Percentiles rank a stretch among this genome's conserved stretches.
phyloP scores from a whole-genome alignment of 2,329 filamentous ascomycete species.

The Aaosphaeria arxii region DNA sequence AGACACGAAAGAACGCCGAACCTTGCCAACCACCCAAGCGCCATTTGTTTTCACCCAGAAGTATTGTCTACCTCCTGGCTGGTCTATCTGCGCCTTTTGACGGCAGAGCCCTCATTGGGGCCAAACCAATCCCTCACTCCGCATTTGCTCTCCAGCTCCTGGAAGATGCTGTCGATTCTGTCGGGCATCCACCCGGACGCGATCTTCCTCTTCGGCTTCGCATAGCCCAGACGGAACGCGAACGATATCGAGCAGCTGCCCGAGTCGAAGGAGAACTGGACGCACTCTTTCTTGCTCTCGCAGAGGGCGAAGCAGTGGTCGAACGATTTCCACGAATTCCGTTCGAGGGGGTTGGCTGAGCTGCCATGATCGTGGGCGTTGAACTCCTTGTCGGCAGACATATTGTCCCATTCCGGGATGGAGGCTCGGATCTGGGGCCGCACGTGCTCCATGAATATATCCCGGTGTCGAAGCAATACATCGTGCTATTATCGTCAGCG shows the following conservation, averaged over 20 bases:
- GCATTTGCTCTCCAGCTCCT: conserved; percentile 26
- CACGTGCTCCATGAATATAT: conserved; percentile 34
- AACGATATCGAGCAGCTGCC: conserved; percentile 29
- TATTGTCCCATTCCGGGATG: conserved; percentile 33
- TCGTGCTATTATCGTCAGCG: conserved; percentile 23
- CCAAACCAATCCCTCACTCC: conserved; percentile 34
- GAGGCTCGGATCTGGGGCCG: conserved; percentile 23
- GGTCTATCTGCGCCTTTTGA: conserved; percentile 2
- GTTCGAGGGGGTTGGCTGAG: conserved; percentile 18
- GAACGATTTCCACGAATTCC: conserved; percentile 34
- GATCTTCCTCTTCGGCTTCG: conserved; percentile 23
- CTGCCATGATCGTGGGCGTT: conserved; percentile 29
- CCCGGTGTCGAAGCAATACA: conserved; percentile 34
- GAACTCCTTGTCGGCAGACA: conserved; percentile 34
- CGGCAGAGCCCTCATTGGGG: conserved; percentile 13
- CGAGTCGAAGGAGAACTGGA: conserved; percentile 34
- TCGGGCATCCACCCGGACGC: conserved; percentile 36
- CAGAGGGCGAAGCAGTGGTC: conserved; percentile 33
- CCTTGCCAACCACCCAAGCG: too few relatives aligned
- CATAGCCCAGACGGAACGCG: conserved; percentile 30
- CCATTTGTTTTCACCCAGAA: too few relatives aligned
- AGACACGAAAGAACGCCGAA: too few relatives aligned
- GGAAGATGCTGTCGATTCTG: conserved; percentile 32
- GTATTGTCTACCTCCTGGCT: too few relatives aligned
- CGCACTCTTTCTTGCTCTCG: conserved; percentile 28